These are phyloP conservation scores for Ophiocordyceps camponoti-floridani DNA, from an alignment of 2,329 filamentous ascomycete species.

Conservation along the genomic window DNA sequence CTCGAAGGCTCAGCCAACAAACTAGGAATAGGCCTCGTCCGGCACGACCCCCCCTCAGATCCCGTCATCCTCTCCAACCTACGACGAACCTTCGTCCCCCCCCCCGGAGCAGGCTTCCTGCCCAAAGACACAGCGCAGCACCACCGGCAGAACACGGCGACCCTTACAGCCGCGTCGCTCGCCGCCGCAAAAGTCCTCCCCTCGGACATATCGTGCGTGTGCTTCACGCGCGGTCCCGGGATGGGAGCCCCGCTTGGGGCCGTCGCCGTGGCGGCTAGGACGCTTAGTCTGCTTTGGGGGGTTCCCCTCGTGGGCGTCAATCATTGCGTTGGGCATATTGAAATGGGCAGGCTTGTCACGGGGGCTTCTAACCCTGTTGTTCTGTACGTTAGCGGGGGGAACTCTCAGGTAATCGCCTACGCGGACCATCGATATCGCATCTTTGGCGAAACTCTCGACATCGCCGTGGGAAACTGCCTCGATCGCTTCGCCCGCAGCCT, in stretches of 20 bases:
- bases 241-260: conserved; percentile 89
- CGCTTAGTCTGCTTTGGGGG: conserved; percentile 66
- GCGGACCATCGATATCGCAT: conserved; percentile 89
- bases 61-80: conserved; percentile 70
- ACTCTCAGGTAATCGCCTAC: conserved; percentile 96
- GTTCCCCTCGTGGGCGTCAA: conserved; percentile 90
- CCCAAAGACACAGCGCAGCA: conserved; percentile 92
- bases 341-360: conserved; percentile 92
- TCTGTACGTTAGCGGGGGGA: conserved; percentile 86
- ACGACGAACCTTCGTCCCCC: conserved; percentile 81
- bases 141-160: conserved; percentile 72
- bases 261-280: conserved; percentile 72
- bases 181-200: conserved; percentile 34
- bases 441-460: conserved; percentile 94
- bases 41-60: conserved; percentile 42
- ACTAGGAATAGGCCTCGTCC: conserved; percentile 82
- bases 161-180: conserved; percentile 65
- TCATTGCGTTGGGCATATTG: conserved; percentile 95
- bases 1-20: conserved; percentile 95
- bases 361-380: conserved; percentile 84
- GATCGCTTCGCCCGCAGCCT: conserved; percentile 89
- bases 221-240: conserved; percentile 87
- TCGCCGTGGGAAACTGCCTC: conserved; percentile 92
- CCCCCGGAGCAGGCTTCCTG: conserved; percentile 84
- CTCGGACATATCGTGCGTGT: conserved; percentile 45